Percentiles rank a stretch among this genome's conserved stretches.
Evolutionary conservation across 1,284 basidiomycete species (phyloP).

Genomic region (Chiua sp.): DNA sequence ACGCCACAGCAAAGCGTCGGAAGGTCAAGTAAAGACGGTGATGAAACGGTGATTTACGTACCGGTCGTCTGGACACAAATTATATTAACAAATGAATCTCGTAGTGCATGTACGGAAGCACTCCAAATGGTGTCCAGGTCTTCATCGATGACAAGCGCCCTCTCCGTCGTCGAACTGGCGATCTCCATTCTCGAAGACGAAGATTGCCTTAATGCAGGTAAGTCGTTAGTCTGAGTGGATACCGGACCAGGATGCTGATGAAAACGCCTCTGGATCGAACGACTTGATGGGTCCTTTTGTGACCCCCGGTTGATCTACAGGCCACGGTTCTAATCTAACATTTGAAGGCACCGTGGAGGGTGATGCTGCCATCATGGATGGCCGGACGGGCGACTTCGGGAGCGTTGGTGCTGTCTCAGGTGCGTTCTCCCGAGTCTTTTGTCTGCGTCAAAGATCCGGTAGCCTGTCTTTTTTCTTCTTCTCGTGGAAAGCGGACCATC

Average conservation of each 20-base stretch:
- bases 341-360: constrained; percentile 73
- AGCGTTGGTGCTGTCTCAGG: constrained; percentile 73
- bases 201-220: constrained; percentile 69
- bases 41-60: constrained; percentile 51
- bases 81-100: constrained; percentile 1
- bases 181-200: constrained; percentile 66
- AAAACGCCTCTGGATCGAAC: no score
- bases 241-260: background rate
- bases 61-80: background rate
- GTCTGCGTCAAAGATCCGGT: no score
- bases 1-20: constrained; percentile 49
- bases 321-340: constrained; percentile 78
- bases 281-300: no score
- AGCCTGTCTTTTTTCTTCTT: background rate
- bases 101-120: constrained; percentile 53
- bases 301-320: constrained; percentile 38
- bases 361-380: constrained; percentile 77
- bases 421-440: constrained; percentile 28
- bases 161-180: constrained; percentile 55
- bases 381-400: constrained; percentile 58
- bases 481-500: no score
- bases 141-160: constrained; percentile 27
- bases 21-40: constrained; percentile 55
- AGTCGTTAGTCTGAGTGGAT: constrained; percentile 5
- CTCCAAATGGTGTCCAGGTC: constrained; percentile 26